Conservation (phyloP, 371 early-diverging fungal species). For the Sporodiniella umbellata region DNA sequence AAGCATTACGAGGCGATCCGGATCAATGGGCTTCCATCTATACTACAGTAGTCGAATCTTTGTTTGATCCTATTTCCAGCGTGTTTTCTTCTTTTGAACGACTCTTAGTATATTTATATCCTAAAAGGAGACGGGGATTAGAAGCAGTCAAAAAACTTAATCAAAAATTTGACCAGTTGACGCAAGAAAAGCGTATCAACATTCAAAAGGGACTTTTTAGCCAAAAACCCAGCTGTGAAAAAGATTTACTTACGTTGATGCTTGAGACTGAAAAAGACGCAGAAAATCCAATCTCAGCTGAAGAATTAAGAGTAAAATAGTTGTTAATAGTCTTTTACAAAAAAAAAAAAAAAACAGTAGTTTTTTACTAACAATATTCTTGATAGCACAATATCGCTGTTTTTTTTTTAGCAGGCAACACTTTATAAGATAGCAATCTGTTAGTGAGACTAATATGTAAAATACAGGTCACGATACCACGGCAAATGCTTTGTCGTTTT, state of each 20-base stretch:
- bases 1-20: conserved; percentile 22
- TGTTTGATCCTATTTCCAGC: conserved; percentile 15
- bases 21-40: conserved; percentile 28
- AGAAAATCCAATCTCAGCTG: conserved; percentile 3
- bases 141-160: conserved; percentile 9
- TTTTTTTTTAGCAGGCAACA: conserved; percentile 25
- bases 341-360: too few species aligned
- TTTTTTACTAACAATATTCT: not conserved
- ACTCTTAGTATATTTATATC: conserved; percentile 10
- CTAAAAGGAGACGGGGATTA: conserved; percentile 15
- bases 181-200: conserved; percentile 2
- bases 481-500: conserved; percentile 12
- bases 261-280: conserved; percentile 10
- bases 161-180: conserved; percentile 7
- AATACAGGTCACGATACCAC: conserved; percentile 18
- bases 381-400: conserved; percentile 13
- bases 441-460: not conserved
- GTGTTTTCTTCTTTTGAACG: conserved; percentile 10
- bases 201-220: conserved; percentile 5
- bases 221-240: conserved; percentile 8
- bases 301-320: conserved; percentile 7
- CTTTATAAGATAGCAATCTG: too few species aligned
- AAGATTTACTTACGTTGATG: conserved; percentile 17
- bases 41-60: conserved; percentile 3
- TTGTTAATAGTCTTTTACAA: not conserved